phyloP scores from a whole-genome alignment of 2,329 filamentous ascomycete genomes.

The Talaromyces sp. region DNA sequence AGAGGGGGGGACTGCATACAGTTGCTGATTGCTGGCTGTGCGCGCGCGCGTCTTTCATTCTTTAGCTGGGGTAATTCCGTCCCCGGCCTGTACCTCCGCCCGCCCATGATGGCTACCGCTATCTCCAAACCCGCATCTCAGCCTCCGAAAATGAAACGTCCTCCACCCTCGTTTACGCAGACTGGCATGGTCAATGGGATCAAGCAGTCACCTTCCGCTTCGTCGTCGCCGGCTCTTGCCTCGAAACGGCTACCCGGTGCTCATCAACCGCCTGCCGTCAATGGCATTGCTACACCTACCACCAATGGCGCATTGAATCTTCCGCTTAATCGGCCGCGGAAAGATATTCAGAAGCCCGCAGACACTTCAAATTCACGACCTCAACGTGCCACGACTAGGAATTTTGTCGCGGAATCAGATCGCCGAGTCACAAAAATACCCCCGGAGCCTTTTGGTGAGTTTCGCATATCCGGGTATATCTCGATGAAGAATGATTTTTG shows the following conservation, averaged over 20 bases:
- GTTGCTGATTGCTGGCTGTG: conserved; percentile 19
- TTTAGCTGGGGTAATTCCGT: background rate
- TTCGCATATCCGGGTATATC: background rate
- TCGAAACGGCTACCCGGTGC: conserved; percentile 55
- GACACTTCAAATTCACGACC: conserved; percentile 30
- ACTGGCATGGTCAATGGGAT: conserved; percentile 55
- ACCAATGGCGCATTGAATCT: conserved; percentile 43
- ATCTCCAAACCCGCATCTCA: conserved; percentile 44
- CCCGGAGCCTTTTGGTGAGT: conserved; percentile 47
- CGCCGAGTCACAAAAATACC: conserved; percentile 36
- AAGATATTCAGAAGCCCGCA: conserved; percentile 49
- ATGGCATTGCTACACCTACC: conserved; percentile 36
- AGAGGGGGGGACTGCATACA: conserved; percentile 5
- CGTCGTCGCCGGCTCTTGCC: conserved; percentile 52
- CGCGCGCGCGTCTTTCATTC: conserved; percentile 11
- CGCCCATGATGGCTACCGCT: conserved; percentile 42
- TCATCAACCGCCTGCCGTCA: conserved; percentile 52
- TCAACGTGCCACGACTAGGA: conserved; percentile 35
- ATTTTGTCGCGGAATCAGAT: conserved; percentile 29
- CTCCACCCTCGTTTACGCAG: conserved; percentile 62
- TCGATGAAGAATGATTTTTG: background rate
- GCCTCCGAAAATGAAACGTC: conserved; percentile 64
- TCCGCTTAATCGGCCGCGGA: conserved; percentile 52
- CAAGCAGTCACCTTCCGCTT: conserved; percentile 53
- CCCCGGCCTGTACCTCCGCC: conserved; percentile 14